Conservation (phyloP, 305 asterid species). For the Fraxinus albicans region DNA sequence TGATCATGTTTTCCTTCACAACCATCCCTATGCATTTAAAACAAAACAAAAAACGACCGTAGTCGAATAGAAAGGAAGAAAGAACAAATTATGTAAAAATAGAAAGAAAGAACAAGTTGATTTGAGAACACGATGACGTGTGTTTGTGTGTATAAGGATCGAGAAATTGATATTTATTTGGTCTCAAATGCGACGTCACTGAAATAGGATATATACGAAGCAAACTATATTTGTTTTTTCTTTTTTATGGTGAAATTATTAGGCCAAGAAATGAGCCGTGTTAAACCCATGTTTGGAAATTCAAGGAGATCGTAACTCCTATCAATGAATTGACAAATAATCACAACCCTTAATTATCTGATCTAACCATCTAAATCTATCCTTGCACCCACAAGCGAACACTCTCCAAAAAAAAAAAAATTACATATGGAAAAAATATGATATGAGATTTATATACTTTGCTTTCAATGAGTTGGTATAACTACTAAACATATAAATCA, state of each 20-base stretch:
- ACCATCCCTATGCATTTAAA: slow-evolving; percentile 26
- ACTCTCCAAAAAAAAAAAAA: background rate
- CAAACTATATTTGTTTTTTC: background rate
- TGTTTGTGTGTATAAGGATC: background rate
- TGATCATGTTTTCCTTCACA: slow-evolving; percentile 46
- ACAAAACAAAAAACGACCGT: background rate
- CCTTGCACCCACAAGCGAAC: background rate
- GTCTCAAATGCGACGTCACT: background rate
- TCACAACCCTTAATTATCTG: background rate
- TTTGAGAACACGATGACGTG: background rate
- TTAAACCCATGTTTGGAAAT: background rate
- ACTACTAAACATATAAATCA: background rate
- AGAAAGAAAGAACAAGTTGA: background rate
- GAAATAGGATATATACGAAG: too few species aligned
- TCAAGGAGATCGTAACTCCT: background rate
- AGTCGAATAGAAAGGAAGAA: background rate
- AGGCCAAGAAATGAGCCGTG: too few species aligned
- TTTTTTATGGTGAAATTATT: too few species aligned
- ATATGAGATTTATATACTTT: background rate
- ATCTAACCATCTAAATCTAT: background rate
- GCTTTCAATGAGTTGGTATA: background rate
- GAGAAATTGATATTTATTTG: background rate
- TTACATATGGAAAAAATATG: background rate
- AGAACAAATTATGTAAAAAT: background rate
- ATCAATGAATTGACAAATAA: background rate